Base-by-base conservation (phyloP, 805 yeast species). In the Wickerhamiella siamensis region DNA sequence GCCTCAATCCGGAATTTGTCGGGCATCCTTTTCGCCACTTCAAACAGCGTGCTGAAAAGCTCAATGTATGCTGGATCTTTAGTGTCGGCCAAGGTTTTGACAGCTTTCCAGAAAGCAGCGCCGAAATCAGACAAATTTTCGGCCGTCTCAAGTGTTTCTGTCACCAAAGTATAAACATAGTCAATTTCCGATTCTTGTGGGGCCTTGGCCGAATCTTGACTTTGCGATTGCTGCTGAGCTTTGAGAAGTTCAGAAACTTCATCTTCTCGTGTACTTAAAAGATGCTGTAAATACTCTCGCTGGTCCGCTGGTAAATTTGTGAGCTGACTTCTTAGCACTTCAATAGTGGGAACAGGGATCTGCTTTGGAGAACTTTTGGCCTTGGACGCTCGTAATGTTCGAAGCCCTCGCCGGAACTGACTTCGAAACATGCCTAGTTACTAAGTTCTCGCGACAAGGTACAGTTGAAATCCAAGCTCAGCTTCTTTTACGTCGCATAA, bases 21-120 rank as follows among this genome's bases (percentile, higher is more conserved):
- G 6, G 40, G 36, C 4, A 44, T 37, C 3, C 15, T 31, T 31
- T 52, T 52, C 2, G 56, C 56, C 5, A 42, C 42, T 20, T 52
- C 53, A 33, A 52, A 52, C 5, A 52, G 36, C 15, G 18, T 26
- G 10, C 39, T 47, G 17, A 46, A 48, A 6, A 51, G 42, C 2
- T 44, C 47, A 12, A 43, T 29, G 32, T 45, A 36, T 6, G 38
- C 38, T 1, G 41, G 17, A 1, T 43, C 29, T 17, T 35, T 31
- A 12, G 26, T 12, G 15, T 26, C 16, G 12, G 48, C 38, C 24
- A 48, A 29, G 27, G 33, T 4, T 20, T 21, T n/a, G 38, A 41
- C 50, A 8, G 43, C 16, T 8, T 26, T 17, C 55, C 55, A 51
- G 26, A 51, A 49, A 2, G 36, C 18, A 1, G 14, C 31, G 29